phyloP scores from a whole-genome alignment of 2,329 filamentous ascomycete species.

The Capronia epimyces region DNA sequence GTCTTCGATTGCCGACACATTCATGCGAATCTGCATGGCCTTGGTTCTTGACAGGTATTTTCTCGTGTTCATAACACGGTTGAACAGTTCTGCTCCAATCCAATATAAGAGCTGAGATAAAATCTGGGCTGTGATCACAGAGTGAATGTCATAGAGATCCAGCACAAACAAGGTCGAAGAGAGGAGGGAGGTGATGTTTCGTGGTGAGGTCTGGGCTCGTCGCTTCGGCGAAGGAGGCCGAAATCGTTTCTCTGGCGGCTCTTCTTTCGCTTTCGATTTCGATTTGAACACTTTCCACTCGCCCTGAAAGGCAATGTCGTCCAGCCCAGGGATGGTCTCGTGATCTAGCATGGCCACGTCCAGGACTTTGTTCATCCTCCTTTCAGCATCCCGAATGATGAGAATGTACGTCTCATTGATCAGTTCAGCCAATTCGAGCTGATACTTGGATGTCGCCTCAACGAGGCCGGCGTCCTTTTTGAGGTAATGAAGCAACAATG shows the following conservation, averaged over 20 bases:
- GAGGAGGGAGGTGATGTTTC: constrained; percentile 90
- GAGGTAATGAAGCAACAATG: constrained; percentile 87
- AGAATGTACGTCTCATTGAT: constrained; percentile 98
- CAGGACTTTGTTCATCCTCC: constrained; percentile 90
- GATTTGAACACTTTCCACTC: constrained; percentile 97
- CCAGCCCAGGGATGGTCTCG: constrained; percentile 94
- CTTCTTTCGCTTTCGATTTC: constrained; percentile 79
- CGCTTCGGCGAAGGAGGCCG: constrained; percentile 90
- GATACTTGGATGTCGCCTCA: constrained; percentile 77
- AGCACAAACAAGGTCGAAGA: constrained; percentile 95
- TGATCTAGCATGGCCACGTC: constrained; percentile 94
- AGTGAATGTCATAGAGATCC: constrained; percentile 98
- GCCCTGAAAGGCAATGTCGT: constrained; percentile 94
- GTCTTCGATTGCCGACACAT: constrained; percentile 88
- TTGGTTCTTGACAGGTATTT: constrained; percentile 94
- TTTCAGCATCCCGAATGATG: constrained; percentile 91
- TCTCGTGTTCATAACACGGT: constrained; percentile 92
- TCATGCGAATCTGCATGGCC: constrained; percentile 99
- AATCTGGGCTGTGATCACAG: constrained; percentile 88
- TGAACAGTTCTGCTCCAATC: constrained; percentile 94
- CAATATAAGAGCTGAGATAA: constrained; percentile 91
- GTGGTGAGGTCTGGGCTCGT: constrained; percentile 81
- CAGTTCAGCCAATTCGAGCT: constrained; percentile 85
- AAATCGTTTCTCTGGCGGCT: constrained; percentile 84
- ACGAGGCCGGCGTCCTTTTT: constrained; percentile 86